Conservation (phyloP, 1,139 yeast genomes). For the Geotrichum aggregatum region DNA sequence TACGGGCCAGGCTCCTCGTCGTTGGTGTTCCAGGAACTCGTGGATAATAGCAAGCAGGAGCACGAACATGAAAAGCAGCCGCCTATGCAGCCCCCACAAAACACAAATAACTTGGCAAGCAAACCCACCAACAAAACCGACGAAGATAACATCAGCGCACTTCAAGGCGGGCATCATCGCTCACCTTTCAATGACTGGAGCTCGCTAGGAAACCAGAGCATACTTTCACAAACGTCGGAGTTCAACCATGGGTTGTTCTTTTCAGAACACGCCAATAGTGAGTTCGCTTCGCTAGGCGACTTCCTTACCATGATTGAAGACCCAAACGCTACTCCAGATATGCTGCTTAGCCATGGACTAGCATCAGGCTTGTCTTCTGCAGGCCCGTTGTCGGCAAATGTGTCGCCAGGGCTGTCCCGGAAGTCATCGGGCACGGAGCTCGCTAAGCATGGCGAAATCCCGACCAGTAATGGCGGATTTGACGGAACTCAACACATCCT, state of each 20-base stretch:
- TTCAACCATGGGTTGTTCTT: slow-evolving; percentile 52
- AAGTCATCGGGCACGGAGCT: slow-evolving; percentile 20
- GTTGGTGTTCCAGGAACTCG: slow-evolving; percentile 20
- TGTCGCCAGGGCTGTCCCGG: slow-evolving; percentile 21
- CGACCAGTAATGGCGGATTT: slow-evolving; percentile 5
- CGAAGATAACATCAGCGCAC: not conserved
- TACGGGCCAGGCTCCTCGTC: slow-evolving; percentile 14
- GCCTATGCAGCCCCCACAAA: slow-evolving; percentile 13
- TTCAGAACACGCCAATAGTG: slow-evolving; percentile 91
- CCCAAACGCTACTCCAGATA: slow-evolving; percentile 40
- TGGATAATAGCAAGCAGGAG: slow-evolving; percentile 1
- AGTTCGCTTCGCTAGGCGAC: slow-evolving; percentile 84
- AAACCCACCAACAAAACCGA: not conserved
- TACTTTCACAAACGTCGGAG: slow-evolving; percentile 30
- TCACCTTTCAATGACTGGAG: slow-evolving; percentile 27
- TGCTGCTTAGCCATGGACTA: slow-evolving; percentile 12
- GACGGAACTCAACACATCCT: slow-evolving; percentile 7
- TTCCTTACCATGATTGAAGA: slow-evolving; percentile 88
- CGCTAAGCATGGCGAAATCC: slow-evolving; percentile 13
- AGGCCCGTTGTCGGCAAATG: slow-evolving; percentile 16
- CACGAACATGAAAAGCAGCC: not conserved
- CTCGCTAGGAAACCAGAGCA: slow-evolving; percentile 27
- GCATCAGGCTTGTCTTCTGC: slow-evolving; percentile 10
- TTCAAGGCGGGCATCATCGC: slow-evolving; percentile 4
- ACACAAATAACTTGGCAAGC: not conserved